Percentiles rank a stretch among this genome's conserved stretches.
Conservation (phyloP, 352 stramenopile genomes). For the Pythium aquatile region DNA sequence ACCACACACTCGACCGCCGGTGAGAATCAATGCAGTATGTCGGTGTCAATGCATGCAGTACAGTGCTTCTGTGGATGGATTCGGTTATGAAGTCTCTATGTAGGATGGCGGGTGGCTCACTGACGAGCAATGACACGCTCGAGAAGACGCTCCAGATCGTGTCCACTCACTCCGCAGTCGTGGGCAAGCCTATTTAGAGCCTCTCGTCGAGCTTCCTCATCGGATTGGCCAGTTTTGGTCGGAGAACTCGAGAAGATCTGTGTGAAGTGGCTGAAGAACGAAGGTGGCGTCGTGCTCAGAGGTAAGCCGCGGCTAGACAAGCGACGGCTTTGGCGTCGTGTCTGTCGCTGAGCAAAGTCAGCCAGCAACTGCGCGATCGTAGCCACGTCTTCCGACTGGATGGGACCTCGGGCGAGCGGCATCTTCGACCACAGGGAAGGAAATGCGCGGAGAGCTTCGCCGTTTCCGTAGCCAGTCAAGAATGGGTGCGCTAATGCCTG, state of each 20-base stretch:
- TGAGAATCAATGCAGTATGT: constrained; percentile 2
- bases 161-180: constrained; percentile 9
- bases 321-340: constrained; percentile 10
- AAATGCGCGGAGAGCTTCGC: constrained; percentile 35
- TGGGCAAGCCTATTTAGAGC: constrained; percentile 10
- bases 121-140: constrained; percentile 14
- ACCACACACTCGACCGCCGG: constrained; percentile 43
- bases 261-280: not conserved
- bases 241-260: not conserved
- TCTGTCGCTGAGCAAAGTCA: constrained; percentile 30
- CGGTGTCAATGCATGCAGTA: not conserved
- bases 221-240: not conserved
- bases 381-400: constrained; percentile 24
- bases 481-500: constrained; percentile 92
- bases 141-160: constrained; percentile 8
- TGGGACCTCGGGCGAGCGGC: constrained; percentile 26
- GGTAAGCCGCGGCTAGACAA: not conserved
- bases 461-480: constrained; percentile 47
- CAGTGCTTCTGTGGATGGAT: not conserved
- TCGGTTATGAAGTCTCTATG: not conserved
- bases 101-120: not conserved
- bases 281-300: not conserved
- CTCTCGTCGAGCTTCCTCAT: not conserved
- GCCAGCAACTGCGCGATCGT: constrained; percentile 36
- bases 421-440: constrained; percentile 39